Evolutionary conservation across 1,284 basidiomycete species (phyloP).

Genomic region (Pseudozyma sp.): DNA sequence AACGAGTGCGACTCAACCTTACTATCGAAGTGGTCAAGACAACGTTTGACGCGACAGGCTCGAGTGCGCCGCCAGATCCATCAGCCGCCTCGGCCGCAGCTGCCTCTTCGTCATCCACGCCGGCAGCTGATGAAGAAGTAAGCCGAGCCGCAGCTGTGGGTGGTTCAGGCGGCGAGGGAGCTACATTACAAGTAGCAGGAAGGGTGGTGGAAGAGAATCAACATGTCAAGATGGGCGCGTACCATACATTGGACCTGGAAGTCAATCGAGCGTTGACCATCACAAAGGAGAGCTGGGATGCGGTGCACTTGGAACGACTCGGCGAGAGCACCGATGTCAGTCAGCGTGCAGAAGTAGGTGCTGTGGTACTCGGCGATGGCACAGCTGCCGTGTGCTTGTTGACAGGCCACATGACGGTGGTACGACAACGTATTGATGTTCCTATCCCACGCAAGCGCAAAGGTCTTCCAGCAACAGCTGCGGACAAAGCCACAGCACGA

Average conservation of each 20-base stretch:
- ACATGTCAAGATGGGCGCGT: conserved; percentile 92
- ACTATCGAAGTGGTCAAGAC: conserved; percentile 81
- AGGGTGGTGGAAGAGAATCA: conserved; percentile 89
- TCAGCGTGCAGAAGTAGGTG: conserved; percentile 93
- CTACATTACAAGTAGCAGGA: conserved; percentile 85
- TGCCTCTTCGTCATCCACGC: conserved; percentile 21
- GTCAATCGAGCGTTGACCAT: conserved; percentile 90
- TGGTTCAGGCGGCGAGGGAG: conserved; percentile 55
- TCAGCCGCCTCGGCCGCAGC: conserved; percentile 37
- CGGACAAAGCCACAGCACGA: conserved; percentile 70
- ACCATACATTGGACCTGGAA: conserved; percentile 95
- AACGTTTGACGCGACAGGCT: conserved; percentile 67
- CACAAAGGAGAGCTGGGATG: conserved; percentile 92
- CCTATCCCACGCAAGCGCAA: conserved; percentile 84
- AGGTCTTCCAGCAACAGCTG: conserved; percentile 57
- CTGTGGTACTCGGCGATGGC: conserved; percentile 91
- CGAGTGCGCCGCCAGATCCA: conserved; percentile 59
- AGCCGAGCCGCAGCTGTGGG: conserved; percentile 42
- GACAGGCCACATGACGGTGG: conserved; percentile 95
- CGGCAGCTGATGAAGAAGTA: conserved; percentile 43
- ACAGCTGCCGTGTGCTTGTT: conserved; percentile 92
- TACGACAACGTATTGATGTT: conserved; percentile 89
- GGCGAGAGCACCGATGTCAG: conserved; percentile 91
- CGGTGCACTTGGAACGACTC: conserved; percentile 82
- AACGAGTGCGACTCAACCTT: conserved; percentile 84